A percentile compares a stretch with the other conserved stretches of the same genome.
These are phyloP conservation scores for Microcyclosporella mali DNA, from an alignment of 2,329 filamentous ascomycete genomes.

Conservation along the genomic window DNA sequence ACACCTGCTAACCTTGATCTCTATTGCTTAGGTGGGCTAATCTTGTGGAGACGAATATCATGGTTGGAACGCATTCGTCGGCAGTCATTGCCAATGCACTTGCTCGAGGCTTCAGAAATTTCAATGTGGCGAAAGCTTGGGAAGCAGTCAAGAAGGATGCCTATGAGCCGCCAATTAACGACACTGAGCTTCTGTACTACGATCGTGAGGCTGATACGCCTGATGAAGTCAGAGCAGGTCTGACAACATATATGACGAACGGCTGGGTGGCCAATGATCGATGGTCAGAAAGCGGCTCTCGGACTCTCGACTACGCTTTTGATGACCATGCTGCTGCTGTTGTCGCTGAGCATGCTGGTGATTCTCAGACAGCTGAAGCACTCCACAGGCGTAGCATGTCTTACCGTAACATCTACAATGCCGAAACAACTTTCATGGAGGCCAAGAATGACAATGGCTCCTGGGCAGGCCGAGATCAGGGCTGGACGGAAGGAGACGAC, in stretches of 20 bases:
- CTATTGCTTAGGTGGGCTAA: no score
- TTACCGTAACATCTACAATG: slow-evolving; percentile 41
- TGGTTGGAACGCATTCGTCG: slow-evolving; percentile 47
- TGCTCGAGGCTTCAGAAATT: slow-evolving; percentile 38
- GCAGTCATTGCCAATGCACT: slow-evolving; percentile 46
- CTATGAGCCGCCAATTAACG: slow-evolving; percentile 40
- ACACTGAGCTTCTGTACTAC: slow-evolving; percentile 42
- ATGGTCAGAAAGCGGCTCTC: slow-evolving; percentile 44
- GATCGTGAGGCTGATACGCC: slow-evolving; percentile 43
- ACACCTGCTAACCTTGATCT: no score
- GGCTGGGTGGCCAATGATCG: slow-evolving; percentile 46
- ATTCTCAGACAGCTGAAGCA: slow-evolving; percentile 27
- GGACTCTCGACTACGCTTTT: slow-evolving; percentile 46
- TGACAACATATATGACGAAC: slow-evolving; percentile 40
- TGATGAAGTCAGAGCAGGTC: slow-evolving; percentile 42
- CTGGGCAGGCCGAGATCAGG: slow-evolving; percentile 40
- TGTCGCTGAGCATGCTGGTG: slow-evolving; percentile 35
- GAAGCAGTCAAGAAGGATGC: slow-evolving; percentile 41
- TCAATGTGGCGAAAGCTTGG: slow-evolving; percentile 42
- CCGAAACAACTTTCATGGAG: slow-evolving; percentile 43
- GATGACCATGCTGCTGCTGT: slow-evolving; percentile 43
- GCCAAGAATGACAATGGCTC: slow-evolving; percentile 43
- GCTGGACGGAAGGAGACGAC: slow-evolving; percentile 47
- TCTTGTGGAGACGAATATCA: slow-evolving; percentile 46
- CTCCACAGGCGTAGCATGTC: slow-evolving; percentile 37